Evolutionary conservation across 2,329 filamentous ascomycete species (phyloP).

Genomic region (Penicillium decumbens): DNA sequence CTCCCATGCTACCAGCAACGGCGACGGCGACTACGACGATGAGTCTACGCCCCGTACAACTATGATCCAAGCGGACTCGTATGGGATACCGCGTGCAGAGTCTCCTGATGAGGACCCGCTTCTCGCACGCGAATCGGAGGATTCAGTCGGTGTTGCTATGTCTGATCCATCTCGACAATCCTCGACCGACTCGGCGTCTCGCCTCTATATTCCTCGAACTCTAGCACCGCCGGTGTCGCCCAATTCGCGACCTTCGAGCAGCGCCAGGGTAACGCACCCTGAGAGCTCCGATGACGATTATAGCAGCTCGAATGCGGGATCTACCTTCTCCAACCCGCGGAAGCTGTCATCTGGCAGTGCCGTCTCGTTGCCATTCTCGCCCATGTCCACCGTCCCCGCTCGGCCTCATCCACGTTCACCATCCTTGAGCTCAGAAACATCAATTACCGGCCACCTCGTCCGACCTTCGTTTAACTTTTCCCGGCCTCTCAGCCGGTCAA

Average conservation of each 20-base stretch:
- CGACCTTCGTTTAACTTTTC: constrained; percentile 90
- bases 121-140: constrained; percentile 12
- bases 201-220: constrained; percentile 38
- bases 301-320: constrained; percentile 54
- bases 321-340: constrained; percentile 63
- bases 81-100: constrained; percentile 29
- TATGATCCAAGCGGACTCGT: constrained; percentile 16
- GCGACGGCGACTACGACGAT: constrained; percentile 42
- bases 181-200: constrained; percentile 36
- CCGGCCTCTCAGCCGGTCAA: constrained; percentile 67
- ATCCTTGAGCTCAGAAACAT: constrained; percentile 78
- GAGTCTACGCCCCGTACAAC: constrained; percentile 28
- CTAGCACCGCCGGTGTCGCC: constrained; percentile 47
- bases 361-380: constrained; percentile 57
- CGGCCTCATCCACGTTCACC: constrained; percentile 69
- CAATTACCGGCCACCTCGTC: constrained; percentile 58
- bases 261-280: constrained; percentile 59
- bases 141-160: constrained; percentile 19
- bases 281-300: constrained; percentile 67
- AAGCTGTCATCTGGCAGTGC: constrained; percentile 72
- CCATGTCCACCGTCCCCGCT: constrained; percentile 57
- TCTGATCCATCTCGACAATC: constrained; percentile 28
- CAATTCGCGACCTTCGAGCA: constrained; percentile 38
- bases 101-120: constrained; percentile 31
- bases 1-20: constrained; percentile 38